Evolutionary conservation across 1,284 basidiomycete species (phyloP), one percentile per base, ranked within the genome.

Genomic region (Boletellus sp.): DNA sequence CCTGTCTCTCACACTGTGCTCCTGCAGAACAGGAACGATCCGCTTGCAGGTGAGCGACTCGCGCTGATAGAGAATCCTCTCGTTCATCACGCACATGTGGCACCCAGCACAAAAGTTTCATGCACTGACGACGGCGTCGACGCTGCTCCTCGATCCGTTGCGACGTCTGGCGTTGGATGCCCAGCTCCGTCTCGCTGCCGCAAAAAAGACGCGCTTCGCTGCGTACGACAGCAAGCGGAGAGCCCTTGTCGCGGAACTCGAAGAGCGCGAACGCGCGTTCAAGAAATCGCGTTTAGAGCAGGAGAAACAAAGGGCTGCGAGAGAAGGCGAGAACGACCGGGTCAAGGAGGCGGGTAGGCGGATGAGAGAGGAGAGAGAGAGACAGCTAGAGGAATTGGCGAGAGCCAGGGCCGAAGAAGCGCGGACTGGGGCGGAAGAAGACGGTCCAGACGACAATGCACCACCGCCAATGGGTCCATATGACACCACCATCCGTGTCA

Each of bases 141-240:
- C 92, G 55, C 77, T 94, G 16, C 75, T 97, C 3, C 81, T 90
- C 48, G 90, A 95, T 58, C 88, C 88, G 0, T 71, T 87, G 7
- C 83, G 89, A 41, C 82, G 92, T 19, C 77, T 89, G n/a, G 88
- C 84, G 4, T 72, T 94, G 32, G 90, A 94, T 59, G 86, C 85
- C 1, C 87, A 87, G 60, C 69, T 89, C 8, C 82, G 88, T 43
- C 68, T 85, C 2, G 83, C 89, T 50, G 75, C 81, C 19, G 86
- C 83, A 5, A 78, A 82, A 45, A 82, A 81, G 35, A 81, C 83
- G 43, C 79, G 89, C 10, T 91, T 83, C 58, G 77, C 89, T 5
- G 70, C 78, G 10, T 90, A 84, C 64, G 88, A 94, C 58, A 76
- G 72, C 47, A 92, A 93, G 64, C 77, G 91, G 23, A 90, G 88